Conservation (phyloP, 805 yeast genomes). For the Candida chilensis region DNA sequence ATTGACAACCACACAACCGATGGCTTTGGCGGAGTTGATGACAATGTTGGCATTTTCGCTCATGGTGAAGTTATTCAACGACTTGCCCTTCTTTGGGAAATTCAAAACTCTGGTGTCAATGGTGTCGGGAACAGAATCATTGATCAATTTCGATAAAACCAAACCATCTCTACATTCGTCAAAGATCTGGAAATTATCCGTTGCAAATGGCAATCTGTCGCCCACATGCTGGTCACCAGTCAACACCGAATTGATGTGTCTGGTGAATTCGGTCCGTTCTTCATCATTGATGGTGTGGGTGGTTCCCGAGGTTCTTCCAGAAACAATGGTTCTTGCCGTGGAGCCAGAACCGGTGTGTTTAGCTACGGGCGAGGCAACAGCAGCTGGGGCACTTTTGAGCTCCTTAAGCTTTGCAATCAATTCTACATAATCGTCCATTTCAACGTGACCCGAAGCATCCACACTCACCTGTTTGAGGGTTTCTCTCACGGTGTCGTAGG, state of each 20-base stretch:
- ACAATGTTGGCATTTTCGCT: slow-evolving; percentile 96
- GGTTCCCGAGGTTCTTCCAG: slow-evolving; percentile 84
- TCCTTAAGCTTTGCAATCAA: slow-evolving; percentile 75
- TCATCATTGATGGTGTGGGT: slow-evolving; percentile 96
- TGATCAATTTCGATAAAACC: slow-evolving; percentile 84
- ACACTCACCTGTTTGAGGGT: slow-evolving; percentile 85
- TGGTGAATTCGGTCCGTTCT: slow-evolving; percentile 91
- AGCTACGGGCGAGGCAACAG: slow-evolving; percentile 19
- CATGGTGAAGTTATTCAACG: slow-evolving; percentile 89
- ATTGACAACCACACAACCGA: slow-evolving; percentile 96
- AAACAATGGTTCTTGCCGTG: slow-evolving; percentile 71
- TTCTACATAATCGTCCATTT: slow-evolving; percentile 87
- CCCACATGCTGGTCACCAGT: slow-evolving; percentile 87
- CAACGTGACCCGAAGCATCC: slow-evolving; percentile 96
- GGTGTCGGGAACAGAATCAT: slow-evolving; percentile 97
- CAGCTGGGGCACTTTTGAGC: slow-evolving; percentile 16
- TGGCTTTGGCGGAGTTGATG: slow-evolving; percentile 96
- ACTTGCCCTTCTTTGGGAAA: slow-evolving; percentile 71
- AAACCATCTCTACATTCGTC: slow-evolving; percentile 96
- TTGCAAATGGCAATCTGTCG: slow-evolving; percentile 78
- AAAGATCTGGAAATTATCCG: slow-evolving; percentile 89
- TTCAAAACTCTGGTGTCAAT: slow-evolving; percentile 96
- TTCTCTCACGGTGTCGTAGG: slow-evolving; percentile 91
- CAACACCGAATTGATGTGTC: slow-evolving; percentile 88
- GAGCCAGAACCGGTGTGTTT: slow-evolving; percentile 45